Base-by-base conservation (phyloP, 345 rosid species). In the Gossypium longicalyx region DNA sequence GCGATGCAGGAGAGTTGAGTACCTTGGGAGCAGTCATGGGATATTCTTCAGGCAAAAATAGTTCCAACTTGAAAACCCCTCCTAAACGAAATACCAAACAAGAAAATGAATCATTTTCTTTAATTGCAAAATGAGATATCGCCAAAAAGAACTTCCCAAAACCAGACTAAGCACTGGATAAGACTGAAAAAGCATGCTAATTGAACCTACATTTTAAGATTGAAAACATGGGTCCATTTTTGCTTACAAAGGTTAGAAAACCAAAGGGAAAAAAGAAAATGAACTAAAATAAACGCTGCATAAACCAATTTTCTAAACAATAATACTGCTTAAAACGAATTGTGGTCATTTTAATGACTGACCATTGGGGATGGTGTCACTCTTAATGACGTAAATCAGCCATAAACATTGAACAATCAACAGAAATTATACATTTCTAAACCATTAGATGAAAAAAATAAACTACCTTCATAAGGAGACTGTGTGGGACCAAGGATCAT, bases 21-120 rank as follows among this genome's bases (percentile, higher is more conserved):
- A 94, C 98, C 97, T 94, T 94, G 53, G 98, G 99, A 41, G 99
- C 98, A 47, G 99, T 92, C 98, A 95, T 95, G 45, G 99, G 99
- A 84, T 95, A 95, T 80, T 95, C 99, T 88, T 95, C 99, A 27
- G 99, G 99, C 76, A 95, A 86, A 86, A 95, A 95, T 73, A 95
- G 85, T 79, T 95, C 99, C 93, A 95, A 84, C 86, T 95, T 95
- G 91, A 95, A 95, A 68, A 95, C 98, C 17, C 99, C 99, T 34
- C 98, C 98, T 95, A 82, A 25, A 74, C 49, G 74, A 73, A 12
- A 57, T 10, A 75, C 60, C 63, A 78, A 77, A 70, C 43, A 74
- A 74, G 27, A 27, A 48, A 34, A 77, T 22, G 54, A 56, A 63
- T 72, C 64, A 77, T 23, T 34, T 48, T 58, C 41, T 22, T 22